These are phyloP conservation scores for Phialophora macrospora DNA, from an alignment of 2,329 filamentous ascomycete species.

Conservation along the genomic window DNA sequence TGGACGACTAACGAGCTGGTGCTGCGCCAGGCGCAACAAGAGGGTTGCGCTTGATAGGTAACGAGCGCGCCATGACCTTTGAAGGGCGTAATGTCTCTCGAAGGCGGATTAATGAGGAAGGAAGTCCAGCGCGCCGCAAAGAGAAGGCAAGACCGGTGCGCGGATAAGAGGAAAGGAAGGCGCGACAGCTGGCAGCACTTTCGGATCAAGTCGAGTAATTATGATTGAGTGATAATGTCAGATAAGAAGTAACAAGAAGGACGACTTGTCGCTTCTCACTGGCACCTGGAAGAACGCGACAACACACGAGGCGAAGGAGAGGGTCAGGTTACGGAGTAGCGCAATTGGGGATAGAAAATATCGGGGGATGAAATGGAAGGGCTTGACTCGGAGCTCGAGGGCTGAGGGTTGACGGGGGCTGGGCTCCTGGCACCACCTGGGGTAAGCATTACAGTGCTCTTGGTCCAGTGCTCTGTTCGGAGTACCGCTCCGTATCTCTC, in stretches of 20 bases:
- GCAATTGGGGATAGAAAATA: not conserved
- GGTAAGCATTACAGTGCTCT: not conserved
- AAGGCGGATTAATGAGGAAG: not conserved
- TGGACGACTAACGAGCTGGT: slow-evolving; percentile 51
- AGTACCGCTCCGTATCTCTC: too few species aligned
- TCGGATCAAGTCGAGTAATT: slow-evolving; percentile 3
- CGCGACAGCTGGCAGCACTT: not conserved
- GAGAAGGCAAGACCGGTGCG: slow-evolving; percentile 3
- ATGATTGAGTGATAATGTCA: not conserved
- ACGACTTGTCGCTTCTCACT: slow-evolving; percentile 24
- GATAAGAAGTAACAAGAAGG: slow-evolving; percentile 12
- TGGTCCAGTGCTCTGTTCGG: too few species aligned
- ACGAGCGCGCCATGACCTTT: slow-evolving; percentile 48
- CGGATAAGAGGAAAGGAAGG: not conserved
- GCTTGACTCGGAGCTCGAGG: not conserved
- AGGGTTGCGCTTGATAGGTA: slow-evolving; percentile 55
- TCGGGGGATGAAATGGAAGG: not conserved
- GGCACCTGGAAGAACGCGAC: slow-evolving; percentile 24
- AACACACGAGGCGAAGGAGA: slow-evolving; percentile 22
- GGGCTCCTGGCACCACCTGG: not conserved
- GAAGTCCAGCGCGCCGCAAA: slow-evolving; percentile 3
- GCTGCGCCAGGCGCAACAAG: slow-evolving; percentile 50
- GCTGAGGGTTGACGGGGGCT: not conserved
- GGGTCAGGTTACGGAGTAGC: not conserved
- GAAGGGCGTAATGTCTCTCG: not conserved